Evolutionary conservation across 768 basidiomycete species (phyloP).

Genomic region (Serendipita sp.): DNA sequence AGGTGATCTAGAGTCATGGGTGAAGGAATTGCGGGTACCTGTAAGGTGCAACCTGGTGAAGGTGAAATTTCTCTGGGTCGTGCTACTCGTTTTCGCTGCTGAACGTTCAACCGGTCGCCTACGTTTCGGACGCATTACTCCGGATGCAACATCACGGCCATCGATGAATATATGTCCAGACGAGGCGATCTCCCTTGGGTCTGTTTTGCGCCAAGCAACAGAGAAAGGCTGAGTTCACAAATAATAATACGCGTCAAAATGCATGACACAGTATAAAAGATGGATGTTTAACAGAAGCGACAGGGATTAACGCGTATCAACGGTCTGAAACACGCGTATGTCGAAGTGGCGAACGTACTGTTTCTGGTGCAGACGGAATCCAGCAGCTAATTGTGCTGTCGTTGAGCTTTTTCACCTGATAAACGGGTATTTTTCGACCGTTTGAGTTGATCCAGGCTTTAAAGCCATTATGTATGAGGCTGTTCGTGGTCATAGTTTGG

Average conservation of each 20-base stretch:
- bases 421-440: neutral
- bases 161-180: constrained; percentile 8
- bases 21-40: neutral
- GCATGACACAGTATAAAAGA: neutral
- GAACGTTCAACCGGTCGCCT: constrained; percentile 3
- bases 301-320: no score
- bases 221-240: neutral
- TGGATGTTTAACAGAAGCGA: neutral
- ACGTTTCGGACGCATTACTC: constrained; percentile 7
- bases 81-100: neutral
- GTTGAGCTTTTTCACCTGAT: neutral
- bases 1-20: neutral
- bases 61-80: neutral
- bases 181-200: neutral
- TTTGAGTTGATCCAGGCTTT: constrained; percentile 7
- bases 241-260: neutral
- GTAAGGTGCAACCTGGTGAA: constrained; percentile 2
- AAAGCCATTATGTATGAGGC: constrained; percentile 5
- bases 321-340: no score
- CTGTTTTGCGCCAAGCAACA: constrained; percentile 5
- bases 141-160: constrained; percentile 6
- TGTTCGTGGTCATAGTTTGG: no score
- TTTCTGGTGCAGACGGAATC: neutral
- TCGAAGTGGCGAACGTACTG: neutral
- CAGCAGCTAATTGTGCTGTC: constrained; percentile 1